A percentile compares a stretch with the other conserved stretches of the same genome.
Conservation (phyloP, 352 stramenopile genomes). For the Pythium vanterpoolii region DNA sequence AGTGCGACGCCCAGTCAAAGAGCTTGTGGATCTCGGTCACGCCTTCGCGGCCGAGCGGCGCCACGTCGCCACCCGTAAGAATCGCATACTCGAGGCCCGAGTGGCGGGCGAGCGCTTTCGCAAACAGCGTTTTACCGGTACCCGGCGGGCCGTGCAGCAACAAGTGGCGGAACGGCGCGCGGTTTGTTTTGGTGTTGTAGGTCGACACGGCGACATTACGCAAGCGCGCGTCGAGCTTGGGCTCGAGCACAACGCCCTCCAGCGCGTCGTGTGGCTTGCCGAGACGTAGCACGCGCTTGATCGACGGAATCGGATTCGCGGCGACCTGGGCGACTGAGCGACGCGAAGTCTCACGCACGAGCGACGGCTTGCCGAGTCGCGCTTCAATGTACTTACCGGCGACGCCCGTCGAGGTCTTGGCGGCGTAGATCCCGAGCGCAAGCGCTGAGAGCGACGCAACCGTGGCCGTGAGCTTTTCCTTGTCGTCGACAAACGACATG, state of each 20-base stretch:
- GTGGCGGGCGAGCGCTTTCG: slow-evolving; percentile 94
- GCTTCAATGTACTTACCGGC: slow-evolving; percentile 93
- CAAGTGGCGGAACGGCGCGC: slow-evolving; percentile 97
- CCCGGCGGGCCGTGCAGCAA: slow-evolving; percentile 96
- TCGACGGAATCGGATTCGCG: slow-evolving; percentile 89
- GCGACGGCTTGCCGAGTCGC: slow-evolving; percentile 93
- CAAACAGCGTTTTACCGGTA: slow-evolving; percentile 99
- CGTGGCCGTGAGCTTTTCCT: slow-evolving; percentile 82
- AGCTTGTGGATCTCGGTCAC: slow-evolving; percentile 99
- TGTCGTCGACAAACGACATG: slow-evolving; percentile 35
- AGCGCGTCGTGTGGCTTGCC: slow-evolving; percentile 91
- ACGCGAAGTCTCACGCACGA: slow-evolving; percentile 95
- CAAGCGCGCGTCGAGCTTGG: slow-evolving; percentile 93
- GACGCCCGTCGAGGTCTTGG: slow-evolving; percentile 91
- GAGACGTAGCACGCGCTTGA: slow-evolving; percentile 88
- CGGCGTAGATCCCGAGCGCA: slow-evolving; percentile 96
- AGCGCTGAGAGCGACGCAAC: slow-evolving; percentile 92
- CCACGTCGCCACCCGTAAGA: slow-evolving; percentile 98
- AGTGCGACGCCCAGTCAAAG: slow-evolving; percentile 99
- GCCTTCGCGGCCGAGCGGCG: slow-evolving; percentile 95
- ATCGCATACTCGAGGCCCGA: slow-evolving; percentile 99
- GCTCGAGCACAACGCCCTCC: slow-evolving; percentile 95
- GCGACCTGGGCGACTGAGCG: slow-evolving; percentile 81
- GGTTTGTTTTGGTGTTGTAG: slow-evolving; percentile 92
- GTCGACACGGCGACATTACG: slow-evolving; percentile 18